Base-by-base conservation (phyloP, 2,329 filamentous ascomycete genomes). In the Lecanicillium sp. region DNA sequence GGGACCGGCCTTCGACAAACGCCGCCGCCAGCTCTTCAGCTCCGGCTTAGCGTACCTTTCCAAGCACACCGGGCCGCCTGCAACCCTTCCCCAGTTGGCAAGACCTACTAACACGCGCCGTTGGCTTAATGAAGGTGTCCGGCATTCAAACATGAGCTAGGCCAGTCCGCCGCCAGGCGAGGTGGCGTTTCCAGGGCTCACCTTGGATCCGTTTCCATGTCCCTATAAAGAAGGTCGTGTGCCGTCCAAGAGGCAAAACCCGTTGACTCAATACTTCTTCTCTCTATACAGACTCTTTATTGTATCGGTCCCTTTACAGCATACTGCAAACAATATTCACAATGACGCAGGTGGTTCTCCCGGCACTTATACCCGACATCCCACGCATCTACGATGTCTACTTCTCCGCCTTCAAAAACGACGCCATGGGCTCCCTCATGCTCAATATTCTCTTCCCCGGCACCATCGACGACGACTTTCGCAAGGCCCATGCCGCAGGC, bases 351-450 rank as follows among this genome's bases (percentile, higher is more conserved):
- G 56, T 60, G 18, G 58, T 70, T n/a, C 50, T 65, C 17, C 68
- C 68, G 17, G 64, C 66, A 12, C 52, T 69, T 25, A 61, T 68
- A 40, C 59, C 64, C 5, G 68, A 71, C 46, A 68, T 71, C 49
- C 56, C 58, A 20, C 54, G 53, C 25, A 58, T 70, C 25, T 71
- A 70, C 54, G 60, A 69, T 41, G 54, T 61, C 36, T 71, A 71
- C 53, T 71, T 71, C 44, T 50, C 54, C 15, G 62, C 67, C 29
- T 71, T 71, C 53, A 54, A 59, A 29, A 43, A 51, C 29, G 60
- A 64, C 29, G 36, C 45, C 18, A 63, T 65, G 50, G 58, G 60
- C 39, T 53, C 54, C 8, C 43, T 63, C 25, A 64, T 71, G 46
- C 55, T 67, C 33, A 54, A 62, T 15, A 57, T 68, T 13, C 52